Percentiles rank a stretch among this genome's conserved stretches.
Conservation (phyloP, 169 alveolate genomes). For the Plasmodium ovale region DNA sequence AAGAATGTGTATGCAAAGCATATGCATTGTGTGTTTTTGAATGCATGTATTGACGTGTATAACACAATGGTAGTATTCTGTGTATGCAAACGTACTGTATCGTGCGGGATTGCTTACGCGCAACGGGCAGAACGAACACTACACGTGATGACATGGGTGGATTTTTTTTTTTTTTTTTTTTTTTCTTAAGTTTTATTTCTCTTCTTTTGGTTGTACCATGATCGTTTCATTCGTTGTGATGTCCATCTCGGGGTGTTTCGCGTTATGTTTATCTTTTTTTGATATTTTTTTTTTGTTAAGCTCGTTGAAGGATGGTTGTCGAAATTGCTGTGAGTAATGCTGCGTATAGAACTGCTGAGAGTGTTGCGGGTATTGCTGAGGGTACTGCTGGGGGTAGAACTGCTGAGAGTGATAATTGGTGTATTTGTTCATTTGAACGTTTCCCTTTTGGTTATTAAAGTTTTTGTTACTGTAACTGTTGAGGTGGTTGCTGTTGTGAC, state of each 20-base stretch:
- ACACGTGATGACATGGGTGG: too few relatives aligned
- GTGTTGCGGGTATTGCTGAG: neutral
- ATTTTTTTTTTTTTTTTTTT: too few relatives aligned
- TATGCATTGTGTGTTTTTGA: neutral
- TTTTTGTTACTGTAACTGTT: neutral
- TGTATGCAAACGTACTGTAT: too few relatives aligned
- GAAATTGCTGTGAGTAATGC: neutral
- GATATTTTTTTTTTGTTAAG: constrained; percentile 31
- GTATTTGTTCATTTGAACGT: constrained; percentile 14
- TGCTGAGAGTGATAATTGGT: constrained; percentile 33
- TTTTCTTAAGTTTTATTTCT: neutral
- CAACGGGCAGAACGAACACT: too few relatives aligned
- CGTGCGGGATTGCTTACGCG: too few relatives aligned
- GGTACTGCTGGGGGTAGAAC: neutral
- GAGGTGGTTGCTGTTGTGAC: neutral
- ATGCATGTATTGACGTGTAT: neutral
- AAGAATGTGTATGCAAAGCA: neutral
- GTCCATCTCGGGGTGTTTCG: constrained; percentile 33
- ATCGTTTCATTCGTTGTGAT: constrained; percentile 60
- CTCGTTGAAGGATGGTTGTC: constrained; percentile 14
- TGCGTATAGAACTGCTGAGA: neutral
- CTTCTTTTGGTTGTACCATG: constrained; percentile 15
- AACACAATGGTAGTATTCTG: too few relatives aligned
- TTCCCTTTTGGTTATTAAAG: neutral
- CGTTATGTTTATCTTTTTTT: constrained; percentile 33